Conservation (phyloP, 2,329 filamentous ascomycete species). For the Arthrinium phaeospermum region DNA sequence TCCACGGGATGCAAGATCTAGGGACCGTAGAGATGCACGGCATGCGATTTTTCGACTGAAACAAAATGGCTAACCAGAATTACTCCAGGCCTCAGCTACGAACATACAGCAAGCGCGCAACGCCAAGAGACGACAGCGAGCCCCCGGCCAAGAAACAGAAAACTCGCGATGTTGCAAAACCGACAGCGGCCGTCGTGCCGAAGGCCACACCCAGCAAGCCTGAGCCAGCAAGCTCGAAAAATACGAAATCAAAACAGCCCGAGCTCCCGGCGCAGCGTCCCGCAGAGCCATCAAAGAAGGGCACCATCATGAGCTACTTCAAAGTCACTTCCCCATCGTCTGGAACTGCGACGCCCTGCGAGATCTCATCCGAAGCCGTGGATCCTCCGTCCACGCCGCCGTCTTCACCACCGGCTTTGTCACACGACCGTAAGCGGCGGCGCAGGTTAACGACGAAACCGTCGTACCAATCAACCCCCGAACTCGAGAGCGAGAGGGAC, state of each 20-base stretch:
- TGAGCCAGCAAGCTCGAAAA: background rate
- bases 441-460: constrained; percentile 21
- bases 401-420: constrained; percentile 40
- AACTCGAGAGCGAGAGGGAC: constrained; percentile 19
- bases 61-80: background rate
- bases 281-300: constrained; percentile 28
- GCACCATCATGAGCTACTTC: constrained; percentile 40
- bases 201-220: background rate
- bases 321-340: constrained; percentile 30
- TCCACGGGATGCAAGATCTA: background rate
- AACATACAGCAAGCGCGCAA: constrained; percentile 44
- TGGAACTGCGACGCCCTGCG: constrained; percentile 25
- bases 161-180: background rate
- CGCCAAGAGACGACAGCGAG: constrained; percentile 31
- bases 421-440: constrained; percentile 28
- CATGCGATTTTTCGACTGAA: too few relatives aligned
- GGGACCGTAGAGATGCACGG: background rate
- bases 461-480: background rate
- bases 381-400: constrained; percentile 23
- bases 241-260: constrained; percentile 16
- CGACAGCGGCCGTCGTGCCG: background rate
- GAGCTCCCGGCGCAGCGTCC: constrained; percentile 24
- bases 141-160: constrained; percentile 33
- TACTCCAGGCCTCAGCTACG: constrained; percentile 38
- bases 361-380: constrained; percentile 25